Evolutionary conservation across 495 filamentous ascomycete genomes (phyloP), one percentile per base, ranked within the genome.

Genomic region (Tuber melanosporum): DNA sequence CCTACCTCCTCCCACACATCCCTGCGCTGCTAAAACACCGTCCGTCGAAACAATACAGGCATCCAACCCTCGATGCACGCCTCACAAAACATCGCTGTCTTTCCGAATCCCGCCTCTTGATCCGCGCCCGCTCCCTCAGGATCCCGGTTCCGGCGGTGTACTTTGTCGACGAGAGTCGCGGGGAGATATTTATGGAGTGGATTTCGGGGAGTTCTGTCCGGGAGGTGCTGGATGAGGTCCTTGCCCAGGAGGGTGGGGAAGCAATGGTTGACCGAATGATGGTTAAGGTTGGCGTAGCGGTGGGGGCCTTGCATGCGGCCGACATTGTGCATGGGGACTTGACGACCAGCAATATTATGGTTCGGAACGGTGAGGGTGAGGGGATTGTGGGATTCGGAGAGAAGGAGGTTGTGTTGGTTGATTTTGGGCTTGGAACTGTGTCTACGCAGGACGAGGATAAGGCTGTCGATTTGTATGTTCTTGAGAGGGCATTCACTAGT

Each of bases 341-440:
- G 86, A 99, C 96, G 76, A 99, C 95, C 75, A 98, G 94, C 85
- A 99, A 99, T 86, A 86, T 99, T 85, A 98, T 99, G 90, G 84
- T 99, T 71, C 84, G 91, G 74, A 77, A 76, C 78, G 57, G 69
- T 57, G 73, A 52, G 22, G 36, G 42, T 46, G 75, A 76, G 71
- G 81, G 71, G 17, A 82, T 80, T 9, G 83, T 79, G 44, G 83
- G 78, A 17, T 78, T 76, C 10, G 85, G 87, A 26, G 87, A 85
- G 71, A 95, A 93, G 15, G 92, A 97, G 69, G 88, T 99, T 46
- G 89, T 97, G 45, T 85, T 98, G 42, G 97, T 99, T 85, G 95
- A 99, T 85, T 97, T 99, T 82, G 96, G 96, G 3, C 89, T 99
- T 15, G 95, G 94, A 57, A 89, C 87, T 73, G 92, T 95, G 84